phyloP scores from a whole-genome alignment of 1,284 basidiomycete species.

The Trichosporon ovoides region DNA sequence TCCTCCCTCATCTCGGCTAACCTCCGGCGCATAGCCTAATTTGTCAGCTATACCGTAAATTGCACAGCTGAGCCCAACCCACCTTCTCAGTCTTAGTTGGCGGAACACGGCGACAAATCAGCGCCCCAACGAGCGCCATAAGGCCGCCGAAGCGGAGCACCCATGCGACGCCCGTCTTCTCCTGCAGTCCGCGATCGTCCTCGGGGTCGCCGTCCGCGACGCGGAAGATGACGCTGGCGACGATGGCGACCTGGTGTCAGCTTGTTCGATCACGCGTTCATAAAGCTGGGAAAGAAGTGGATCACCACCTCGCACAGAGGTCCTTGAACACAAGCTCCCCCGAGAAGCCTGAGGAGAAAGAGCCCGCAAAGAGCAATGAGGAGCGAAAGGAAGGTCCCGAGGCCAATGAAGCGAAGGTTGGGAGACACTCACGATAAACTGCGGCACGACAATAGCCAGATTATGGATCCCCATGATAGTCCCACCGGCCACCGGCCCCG shows the following conservation, averaged over 20 bases:
- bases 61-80: not conserved
- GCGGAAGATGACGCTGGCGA: constrained; percentile 80
- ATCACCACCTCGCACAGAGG: too few species aligned
- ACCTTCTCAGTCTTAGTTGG: constrained; percentile 77
- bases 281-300: too few species aligned
- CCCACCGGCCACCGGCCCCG: constrained; percentile 71
- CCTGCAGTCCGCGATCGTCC: constrained; percentile 56
- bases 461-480: constrained; percentile 94
- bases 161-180: constrained; percentile 86
- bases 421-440: constrained; percentile 81
- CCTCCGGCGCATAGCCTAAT: constrained; percentile 65
- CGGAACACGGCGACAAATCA: constrained; percentile 70
- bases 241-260: constrained; percentile 67
- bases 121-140: constrained; percentile 69
- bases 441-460: constrained; percentile 84
- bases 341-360: too few species aligned
- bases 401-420: too few species aligned
- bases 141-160: constrained; percentile 86
- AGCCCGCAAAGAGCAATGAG: too few species aligned
- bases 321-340: too few species aligned
- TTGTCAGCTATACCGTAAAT: not conserved
- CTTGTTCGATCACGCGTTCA: too few species aligned
- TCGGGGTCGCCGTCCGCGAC: constrained; percentile 57
- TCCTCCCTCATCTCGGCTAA: constrained; percentile 69
- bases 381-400: too few species aligned